Conservation (phyloP, 805 yeast species). For the Nakazawaea populi region DNA sequence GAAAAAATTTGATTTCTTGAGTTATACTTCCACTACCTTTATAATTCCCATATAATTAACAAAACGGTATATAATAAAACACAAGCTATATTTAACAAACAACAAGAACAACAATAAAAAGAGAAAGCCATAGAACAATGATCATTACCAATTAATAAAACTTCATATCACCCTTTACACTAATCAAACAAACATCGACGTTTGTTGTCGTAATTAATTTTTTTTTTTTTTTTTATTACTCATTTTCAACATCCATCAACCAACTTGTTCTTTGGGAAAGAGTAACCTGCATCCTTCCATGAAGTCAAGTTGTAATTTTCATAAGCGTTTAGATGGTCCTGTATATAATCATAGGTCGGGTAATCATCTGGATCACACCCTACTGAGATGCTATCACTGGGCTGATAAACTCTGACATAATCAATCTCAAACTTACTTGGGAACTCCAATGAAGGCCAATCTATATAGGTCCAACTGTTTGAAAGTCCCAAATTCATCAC, state of each 20-base stretch:
- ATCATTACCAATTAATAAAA: too few species aligned
- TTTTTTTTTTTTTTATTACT: too few species aligned
- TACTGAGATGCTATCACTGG: constrained; percentile 29
- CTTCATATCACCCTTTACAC: too few species aligned
- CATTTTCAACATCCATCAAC: constrained; percentile 13
- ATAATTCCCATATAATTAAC: too few species aligned
- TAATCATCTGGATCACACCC: constrained; percentile 43
- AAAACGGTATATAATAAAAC: too few species aligned
- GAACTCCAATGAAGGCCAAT: constrained; percentile 38
- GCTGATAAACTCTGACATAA: constrained; percentile 45
- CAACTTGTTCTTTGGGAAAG: constrained; percentile 32
- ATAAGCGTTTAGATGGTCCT: constrained; percentile 34
- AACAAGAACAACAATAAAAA: too few species aligned
- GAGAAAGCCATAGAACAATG: too few species aligned
- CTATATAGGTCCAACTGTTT: constrained; percentile 44
- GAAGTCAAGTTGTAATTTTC: constrained; percentile 35
- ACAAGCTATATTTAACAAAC: too few species aligned
- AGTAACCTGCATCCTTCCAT: constrained; percentile 40
- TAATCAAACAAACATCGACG: too few species aligned
- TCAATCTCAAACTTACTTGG: constrained; percentile 39
- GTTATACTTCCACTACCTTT: too few species aligned
- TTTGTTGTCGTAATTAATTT: too few species aligned
- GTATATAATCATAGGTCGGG: constrained; percentile 42
- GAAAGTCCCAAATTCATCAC: constrained; percentile 44
- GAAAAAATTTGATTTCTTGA: not conserved